phyloP scores from a whole-genome alignment of 2,329 filamentous ascomycete species.

The Aureobasidium vineae region DNA sequence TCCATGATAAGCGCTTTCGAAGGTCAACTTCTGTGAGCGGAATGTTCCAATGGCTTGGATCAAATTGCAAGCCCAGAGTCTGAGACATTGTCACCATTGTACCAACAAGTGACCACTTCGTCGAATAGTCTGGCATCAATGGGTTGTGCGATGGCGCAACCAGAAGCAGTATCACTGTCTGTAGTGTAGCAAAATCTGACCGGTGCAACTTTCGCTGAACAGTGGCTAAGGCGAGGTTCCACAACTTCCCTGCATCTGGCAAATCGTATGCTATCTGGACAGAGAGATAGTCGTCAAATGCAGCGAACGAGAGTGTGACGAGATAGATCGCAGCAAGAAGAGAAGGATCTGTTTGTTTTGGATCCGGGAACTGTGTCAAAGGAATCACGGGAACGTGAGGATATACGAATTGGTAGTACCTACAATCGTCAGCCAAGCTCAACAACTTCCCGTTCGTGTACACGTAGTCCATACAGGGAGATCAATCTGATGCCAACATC shows the following conservation, averaged over 20 bases:
- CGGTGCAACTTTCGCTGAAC: not conserved
- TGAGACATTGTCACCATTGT: not conserved
- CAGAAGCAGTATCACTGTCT: not conserved
- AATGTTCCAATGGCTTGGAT: not conserved
- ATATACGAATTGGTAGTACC: not conserved
- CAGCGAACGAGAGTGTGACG: not conserved
- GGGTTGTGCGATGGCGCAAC: not conserved
- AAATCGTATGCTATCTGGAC: slow-evolving; percentile 8
- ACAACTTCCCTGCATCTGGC: not conserved
- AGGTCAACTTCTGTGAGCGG: not conserved
- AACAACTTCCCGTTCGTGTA: too few species aligned
- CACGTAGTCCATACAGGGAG: not conserved
- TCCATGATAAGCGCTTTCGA: slow-evolving; percentile 1
- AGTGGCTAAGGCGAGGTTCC: not conserved
- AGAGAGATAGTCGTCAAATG: slow-evolving; percentile 1
- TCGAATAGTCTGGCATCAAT: slow-evolving; percentile 6
- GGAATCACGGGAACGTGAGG: not conserved
- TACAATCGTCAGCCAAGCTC: not conserved
- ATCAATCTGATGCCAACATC: not conserved
- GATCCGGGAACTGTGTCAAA: not conserved
- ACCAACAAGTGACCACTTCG: slow-evolving; percentile 1
- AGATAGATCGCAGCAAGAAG: slow-evolving; percentile 2
- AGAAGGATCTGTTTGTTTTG: not conserved
- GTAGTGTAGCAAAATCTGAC: not conserved
- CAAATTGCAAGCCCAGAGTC: slow-evolving; percentile 7